Evolutionary conservation across 2,329 filamentous ascomycete species (phyloP), one percentile per base, ranked within the genome.

Genomic region (Ascochyta rabiei): DNA sequence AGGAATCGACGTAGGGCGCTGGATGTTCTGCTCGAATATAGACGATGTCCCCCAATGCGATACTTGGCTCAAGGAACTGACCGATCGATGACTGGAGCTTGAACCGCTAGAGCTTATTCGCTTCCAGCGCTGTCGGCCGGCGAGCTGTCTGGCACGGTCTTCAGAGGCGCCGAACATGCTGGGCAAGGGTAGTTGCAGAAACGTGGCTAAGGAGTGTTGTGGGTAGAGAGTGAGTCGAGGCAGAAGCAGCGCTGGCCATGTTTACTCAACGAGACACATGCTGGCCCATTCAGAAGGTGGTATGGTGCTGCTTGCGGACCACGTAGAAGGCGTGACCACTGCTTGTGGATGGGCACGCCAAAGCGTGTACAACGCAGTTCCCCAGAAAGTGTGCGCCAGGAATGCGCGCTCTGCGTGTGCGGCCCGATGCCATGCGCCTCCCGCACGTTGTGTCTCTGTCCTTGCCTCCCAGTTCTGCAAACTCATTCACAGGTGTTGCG

Each of bases 111-210:
- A 73, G 40, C 48, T 54, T 45, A 66, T 59, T 7, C 71, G 63
- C 10, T 65, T 59, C 56, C 62, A 68, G 43, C 70, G 62, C 44
- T 62, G 63, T 28, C 70, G 68, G 21, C 63, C 69, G n/a, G 71
- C 71, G 37, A 73, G 70, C 54, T 71, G 69, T 55, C 68, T 66
- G 31, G 72, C 72, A 43, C 71, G 65, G 38, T 74, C 71, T 41
- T 74, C 66, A 9, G 67, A 69, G 13, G 69, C 62, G 7, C 72
- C 72, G 21, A 74, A 74, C 70, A 72, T 74, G 45, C 23, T 30
- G 38, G 35, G 35, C 40, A 51, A 48, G 48, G 23, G 21, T 18
- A 31, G 31, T 47, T 30, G 34, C 44, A 39, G 40, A 45, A 38
- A 43, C 34, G 48, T 57, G 48, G 48, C 45, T 31, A 9, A 42